These are phyloP conservation scores for Mycena crocata DNA, from an alignment of 768 basidiomycete species.

Conservation along the genomic window DNA sequence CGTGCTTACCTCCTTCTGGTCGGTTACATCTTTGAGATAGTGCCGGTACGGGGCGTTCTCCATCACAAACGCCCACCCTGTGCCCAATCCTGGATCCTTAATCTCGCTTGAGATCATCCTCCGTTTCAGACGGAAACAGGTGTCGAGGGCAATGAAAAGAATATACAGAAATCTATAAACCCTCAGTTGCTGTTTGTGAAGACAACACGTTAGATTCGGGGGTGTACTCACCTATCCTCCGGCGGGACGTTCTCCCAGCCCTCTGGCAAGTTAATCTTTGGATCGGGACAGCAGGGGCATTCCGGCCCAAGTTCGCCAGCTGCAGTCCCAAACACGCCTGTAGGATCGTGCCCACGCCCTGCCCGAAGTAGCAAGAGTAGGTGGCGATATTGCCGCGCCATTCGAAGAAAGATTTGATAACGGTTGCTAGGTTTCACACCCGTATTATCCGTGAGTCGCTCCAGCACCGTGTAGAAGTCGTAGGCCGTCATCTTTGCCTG, in stretches of 20 bases:
- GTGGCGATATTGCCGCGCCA: slow-evolving; percentile 36
- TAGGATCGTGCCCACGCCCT: slow-evolving; percentile 40
- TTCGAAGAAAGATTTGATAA: slow-evolving; percentile 20
- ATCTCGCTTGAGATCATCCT: background rate
- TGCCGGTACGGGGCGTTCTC: background rate
- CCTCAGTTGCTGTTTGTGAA: background rate
- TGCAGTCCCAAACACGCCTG: slow-evolving; percentile 29
- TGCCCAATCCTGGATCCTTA: background rate
- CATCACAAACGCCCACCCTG: background rate
- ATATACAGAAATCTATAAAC: background rate
- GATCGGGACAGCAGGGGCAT: background rate
- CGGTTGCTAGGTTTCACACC: slow-evolving; percentile 10
- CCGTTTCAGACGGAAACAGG: slow-evolving; percentile 1
- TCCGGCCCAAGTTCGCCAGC: slow-evolving; percentile 33
- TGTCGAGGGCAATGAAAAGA: background rate
- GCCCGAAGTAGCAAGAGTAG: slow-evolving; percentile 41
- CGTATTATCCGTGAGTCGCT: background rate
- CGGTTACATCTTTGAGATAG: no score
- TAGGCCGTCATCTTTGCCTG: slow-evolving; percentile 20
- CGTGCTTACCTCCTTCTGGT: no score
- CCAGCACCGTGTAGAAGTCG: slow-evolving; percentile 13
- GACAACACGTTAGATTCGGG: background rate
- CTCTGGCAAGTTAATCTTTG: background rate
- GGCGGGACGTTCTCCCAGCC: background rate
- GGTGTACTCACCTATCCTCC: background rate